phyloP scores from a whole-genome alignment of 2,329 filamentous ascomycete genomes.

The Fusarium dlaminii region DNA sequence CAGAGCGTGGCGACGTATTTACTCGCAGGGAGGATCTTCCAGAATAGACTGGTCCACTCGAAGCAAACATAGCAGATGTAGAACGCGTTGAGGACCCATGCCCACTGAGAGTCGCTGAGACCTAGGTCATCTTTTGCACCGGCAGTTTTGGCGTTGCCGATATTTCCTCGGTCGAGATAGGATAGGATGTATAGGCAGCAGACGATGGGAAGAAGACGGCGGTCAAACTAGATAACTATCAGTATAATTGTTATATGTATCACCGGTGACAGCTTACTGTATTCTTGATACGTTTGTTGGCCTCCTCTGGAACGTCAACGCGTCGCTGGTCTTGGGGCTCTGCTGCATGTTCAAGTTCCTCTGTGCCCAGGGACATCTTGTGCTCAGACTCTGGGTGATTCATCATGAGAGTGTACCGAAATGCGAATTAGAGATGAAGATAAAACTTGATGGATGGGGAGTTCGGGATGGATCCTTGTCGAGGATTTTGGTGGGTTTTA shows the following conservation, averaged over 20 bases:
- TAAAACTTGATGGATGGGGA: not conserved
- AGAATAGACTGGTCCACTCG: slow-evolving; percentile 25
- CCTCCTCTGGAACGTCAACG: not conserved
- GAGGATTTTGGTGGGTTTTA: not conserved
- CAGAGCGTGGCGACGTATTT: slow-evolving; percentile 27
- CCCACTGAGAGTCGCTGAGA: slow-evolving; percentile 13
- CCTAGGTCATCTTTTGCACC: slow-evolving; percentile 8
- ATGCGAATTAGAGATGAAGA: not conserved
- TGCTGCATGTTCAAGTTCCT: not conserved
- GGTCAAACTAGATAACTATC: slow-evolving; percentile 8
- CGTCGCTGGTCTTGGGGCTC: not conserved
- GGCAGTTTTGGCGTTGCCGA: slow-evolving; percentile 29
- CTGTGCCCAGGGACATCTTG: not conserved
- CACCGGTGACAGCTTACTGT: not conserved
- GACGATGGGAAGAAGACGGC: slow-evolving; percentile 14
- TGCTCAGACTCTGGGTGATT: not conserved
- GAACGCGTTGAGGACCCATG: slow-evolving; percentile 33
- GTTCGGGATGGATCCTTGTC: not conserved
- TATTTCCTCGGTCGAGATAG: slow-evolving; percentile 30
- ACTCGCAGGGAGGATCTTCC: slow-evolving; percentile 26
- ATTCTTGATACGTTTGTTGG: not conserved
- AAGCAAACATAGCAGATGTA: slow-evolving; percentile 31
- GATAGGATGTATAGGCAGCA: slow-evolving; percentile 30
- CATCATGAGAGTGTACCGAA: not conserved
- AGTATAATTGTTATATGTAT: not conserved